Percentiles rank a stretch among this genome's conserved stretches.
These are phyloP conservation scores for Bothriochloa decipiens DNA, from an alignment of 176 grass and related monocot genomes.

Conservation along the genomic window DNA sequence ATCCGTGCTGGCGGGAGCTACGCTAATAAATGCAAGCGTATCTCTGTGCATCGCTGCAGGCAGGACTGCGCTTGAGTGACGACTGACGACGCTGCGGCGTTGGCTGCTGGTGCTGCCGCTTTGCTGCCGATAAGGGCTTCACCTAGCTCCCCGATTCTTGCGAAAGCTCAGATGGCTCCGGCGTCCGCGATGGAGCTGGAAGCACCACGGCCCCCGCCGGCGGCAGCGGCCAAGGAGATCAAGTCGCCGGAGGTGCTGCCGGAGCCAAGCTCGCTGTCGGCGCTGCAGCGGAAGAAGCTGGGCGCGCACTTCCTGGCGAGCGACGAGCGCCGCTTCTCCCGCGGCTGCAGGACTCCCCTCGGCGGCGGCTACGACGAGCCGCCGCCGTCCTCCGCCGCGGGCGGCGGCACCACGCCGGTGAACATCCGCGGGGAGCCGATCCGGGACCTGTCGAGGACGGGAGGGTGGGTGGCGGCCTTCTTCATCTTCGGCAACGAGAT, in stretches of 20 bases:
- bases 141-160: neutral
- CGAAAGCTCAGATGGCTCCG: neutral
- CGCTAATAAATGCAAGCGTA: neutral
- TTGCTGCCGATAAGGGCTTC: neutral
- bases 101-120: neutral
- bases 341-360: neutral
- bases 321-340: constrained; percentile 60
- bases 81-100: neutral
- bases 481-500: constrained; percentile 98
- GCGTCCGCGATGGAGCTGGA: constrained; percentile 37
- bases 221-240: constrained; percentile 53
- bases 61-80: neutral
- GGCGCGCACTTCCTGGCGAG: constrained; percentile 68
- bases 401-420: constrained; percentile 63
- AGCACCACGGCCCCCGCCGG: neutral
- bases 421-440: constrained; percentile 71
- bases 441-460: constrained; percentile 62
- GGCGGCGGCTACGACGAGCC: constrained; percentile 46
- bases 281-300: constrained; percentile 58
- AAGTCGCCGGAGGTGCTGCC: constrained; percentile 45
- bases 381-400: neutral
- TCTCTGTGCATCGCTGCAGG: neutral
- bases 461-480: constrained; percentile 84
- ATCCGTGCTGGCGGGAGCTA: neutral
- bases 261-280: neutral